phyloP scores from a whole-genome alignment of 1,284 basidiomycete species.

The Xerocomus nothofagi region DNA sequence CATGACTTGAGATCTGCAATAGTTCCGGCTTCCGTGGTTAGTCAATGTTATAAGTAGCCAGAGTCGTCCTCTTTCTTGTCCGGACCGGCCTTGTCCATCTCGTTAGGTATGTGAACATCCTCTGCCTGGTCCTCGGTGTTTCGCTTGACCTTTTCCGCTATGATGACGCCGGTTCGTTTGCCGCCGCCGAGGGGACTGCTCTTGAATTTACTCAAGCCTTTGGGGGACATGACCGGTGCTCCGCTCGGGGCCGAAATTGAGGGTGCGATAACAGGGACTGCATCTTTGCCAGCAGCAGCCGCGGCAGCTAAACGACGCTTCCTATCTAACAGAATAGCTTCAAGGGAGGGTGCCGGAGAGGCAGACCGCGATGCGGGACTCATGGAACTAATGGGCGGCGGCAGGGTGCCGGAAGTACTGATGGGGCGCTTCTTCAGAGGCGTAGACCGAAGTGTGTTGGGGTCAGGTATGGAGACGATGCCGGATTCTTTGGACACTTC shows the following conservation, averaged over 20 bases:
- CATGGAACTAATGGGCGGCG: constrained; percentile 9
- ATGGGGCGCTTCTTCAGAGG: constrained; percentile 18
- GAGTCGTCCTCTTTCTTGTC: constrained; percentile 29
- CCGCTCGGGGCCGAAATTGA: constrained; percentile 17
- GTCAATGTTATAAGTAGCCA: constrained; percentile 27
- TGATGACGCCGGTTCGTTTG: constrained; percentile 42
- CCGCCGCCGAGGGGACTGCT: constrained; percentile 58
- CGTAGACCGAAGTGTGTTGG: background rate
- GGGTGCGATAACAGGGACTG: constrained; percentile 7
- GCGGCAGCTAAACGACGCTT: constrained; percentile 43
- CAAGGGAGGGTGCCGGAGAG: constrained; percentile 56
- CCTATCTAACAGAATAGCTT: constrained; percentile 60
- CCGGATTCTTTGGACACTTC: background rate
- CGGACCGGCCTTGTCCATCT: constrained; percentile 18
- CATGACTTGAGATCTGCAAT: background rate
- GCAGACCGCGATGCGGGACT: constrained; percentile 29
- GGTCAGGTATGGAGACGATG: background rate
- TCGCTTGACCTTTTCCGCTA: constrained; percentile 43
- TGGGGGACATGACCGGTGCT: constrained; percentile 22
- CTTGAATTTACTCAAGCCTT: constrained; percentile 64
- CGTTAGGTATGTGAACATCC: constrained; percentile 24
- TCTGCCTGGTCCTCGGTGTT: constrained; percentile 24
- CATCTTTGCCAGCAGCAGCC: constrained; percentile 20
- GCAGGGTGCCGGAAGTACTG: constrained; percentile 15
- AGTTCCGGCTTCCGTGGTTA: background rate